phyloP scores from a whole-genome alignment of 306 rosid genomes.

The Hippophae tibetana region DNA sequence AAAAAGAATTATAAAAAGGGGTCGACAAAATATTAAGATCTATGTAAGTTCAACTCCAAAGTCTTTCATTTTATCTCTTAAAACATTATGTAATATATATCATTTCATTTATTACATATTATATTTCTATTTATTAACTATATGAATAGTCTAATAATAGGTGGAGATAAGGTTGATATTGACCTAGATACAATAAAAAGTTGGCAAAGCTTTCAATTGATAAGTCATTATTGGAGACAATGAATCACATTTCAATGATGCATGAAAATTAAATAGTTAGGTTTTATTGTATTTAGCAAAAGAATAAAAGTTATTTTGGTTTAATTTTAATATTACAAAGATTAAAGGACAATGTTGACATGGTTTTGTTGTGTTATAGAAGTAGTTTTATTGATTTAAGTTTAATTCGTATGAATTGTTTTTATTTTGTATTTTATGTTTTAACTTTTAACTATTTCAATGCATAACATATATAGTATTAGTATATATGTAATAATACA shows the following conservation, averaged over 20 bases:
- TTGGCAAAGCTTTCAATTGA: neutral
- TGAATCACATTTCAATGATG: neutral
- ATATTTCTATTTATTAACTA: neutral
- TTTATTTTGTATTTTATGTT: too few relatives aligned
- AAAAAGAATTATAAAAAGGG: neutral
- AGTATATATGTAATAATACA: too few relatives aligned
- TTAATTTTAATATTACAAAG: too few relatives aligned
- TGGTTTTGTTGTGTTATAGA: too few relatives aligned
- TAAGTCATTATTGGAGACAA: neutral
- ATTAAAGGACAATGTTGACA: too few relatives aligned
- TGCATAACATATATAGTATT: too few relatives aligned
- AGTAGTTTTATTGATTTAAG: too few relatives aligned
- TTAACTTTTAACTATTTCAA: too few relatives aligned
- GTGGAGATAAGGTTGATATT: neutral
- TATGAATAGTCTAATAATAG: neutral
- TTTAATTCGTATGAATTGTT: too few relatives aligned
- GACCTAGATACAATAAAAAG: neutral
- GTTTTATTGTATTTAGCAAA: neutral
- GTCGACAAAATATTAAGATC: neutral
- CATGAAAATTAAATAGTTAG: neutral
- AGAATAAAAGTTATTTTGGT: too few relatives aligned
- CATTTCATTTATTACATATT: too few relatives aligned
- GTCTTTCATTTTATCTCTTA: neutral
- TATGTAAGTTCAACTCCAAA: neutral
- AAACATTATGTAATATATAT: neutral